Evolutionary conservation across 495 filamentous ascomycete genomes (phyloP), one percentile per base, ranked within the genome.

Genomic region (Lasiosphaeria hispida): DNA sequence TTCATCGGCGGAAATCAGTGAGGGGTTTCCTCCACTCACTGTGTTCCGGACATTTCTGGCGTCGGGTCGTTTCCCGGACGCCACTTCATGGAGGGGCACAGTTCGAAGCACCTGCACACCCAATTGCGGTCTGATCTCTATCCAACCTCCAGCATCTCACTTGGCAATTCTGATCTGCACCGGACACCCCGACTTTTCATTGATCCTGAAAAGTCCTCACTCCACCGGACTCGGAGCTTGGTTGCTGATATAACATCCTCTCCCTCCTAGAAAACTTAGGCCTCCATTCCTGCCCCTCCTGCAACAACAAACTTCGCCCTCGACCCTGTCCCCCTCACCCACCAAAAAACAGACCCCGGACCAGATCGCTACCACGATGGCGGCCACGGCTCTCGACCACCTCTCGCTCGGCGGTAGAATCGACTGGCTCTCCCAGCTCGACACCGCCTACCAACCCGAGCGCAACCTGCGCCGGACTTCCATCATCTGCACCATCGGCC

Each of bases 401-500:
- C 81, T 95, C 69, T 72, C 76, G 54, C 77, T 81, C 65, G 91
- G 89, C 81, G 73, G 92, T 88, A 76, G 88, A 78, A 88, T 95
- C 65, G 88, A 94, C 78, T 98, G 94, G 94, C 85, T 96, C 63
- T 85, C 90, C 67, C 81, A 87, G 58, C 78, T 85, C 43, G 75
- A 83, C 63, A 92, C 90, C 54, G 86, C 91, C 64, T 87, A 86
- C 76, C 79, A 85, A 48, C 91, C 93, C 34, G 77, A 82, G 45
- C 88, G 88, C 78, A 90, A 91, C 79, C 93, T 92, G 72, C 90
- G 94, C 61, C 89, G 95, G 58, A 96, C 95, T 52, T 96, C 93
- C 60, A 98, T 98, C 81, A 96, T 98, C 74, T 89, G 94, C 76
- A 98, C 94, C 70, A 98, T 98, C 75, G 94, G 94, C 49, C 94